Base-by-base conservation (phyloP, 2,329 filamentous ascomycete species). In the Cladosporium sp. region DNA sequence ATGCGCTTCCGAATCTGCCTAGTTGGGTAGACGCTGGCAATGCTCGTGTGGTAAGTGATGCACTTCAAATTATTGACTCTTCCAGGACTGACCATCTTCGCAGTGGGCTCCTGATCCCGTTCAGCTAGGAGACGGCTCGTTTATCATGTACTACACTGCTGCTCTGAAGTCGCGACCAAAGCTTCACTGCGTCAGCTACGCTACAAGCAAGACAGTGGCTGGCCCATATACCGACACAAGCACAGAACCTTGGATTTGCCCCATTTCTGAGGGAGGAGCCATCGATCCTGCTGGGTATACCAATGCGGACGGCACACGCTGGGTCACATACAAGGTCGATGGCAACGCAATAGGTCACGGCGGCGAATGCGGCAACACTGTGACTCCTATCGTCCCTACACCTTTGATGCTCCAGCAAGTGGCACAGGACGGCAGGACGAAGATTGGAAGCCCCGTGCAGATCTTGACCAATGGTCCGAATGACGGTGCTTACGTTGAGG, bases 41-140 rank as follows among this genome's bases (percentile, higher is more conserved):
- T 7, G 72, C 72, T 7, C 80, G 85, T 64, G 83, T 83, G 33
- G 59, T 62, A 26, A 53, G 59, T 62, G 21, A 81, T 5, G 79
- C 79, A 3, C n/a, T 46, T 46, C 21, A 2, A 10, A n/a, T 21
- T 8, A 4, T 46, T 23, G n/a, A 21, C 3, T 6, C n/a, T 21
- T 12, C 4, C 40, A 33, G 7, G 10, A 35, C 59, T 62, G 21
- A 62, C 59, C 5, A 5, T 33, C 5, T 31, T 5, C 5, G 16
- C 12, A 62, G 60, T 89, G 85, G 85, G 86, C 86, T 0, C 87
- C 86, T 8, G 86, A 88, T 71, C 84, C 89, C 10, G 77, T 82
- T 6, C 75, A 74, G 62, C 75, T 85, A 18, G 52, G 62, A 21
- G 67, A 72, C 44, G 73, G 72, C 12, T 61, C 58, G 7, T 75